Evolutionary conservation across 2,329 filamentous ascomycete genomes (phyloP).

Genomic region (Hymenoscyphus albidus): DNA sequence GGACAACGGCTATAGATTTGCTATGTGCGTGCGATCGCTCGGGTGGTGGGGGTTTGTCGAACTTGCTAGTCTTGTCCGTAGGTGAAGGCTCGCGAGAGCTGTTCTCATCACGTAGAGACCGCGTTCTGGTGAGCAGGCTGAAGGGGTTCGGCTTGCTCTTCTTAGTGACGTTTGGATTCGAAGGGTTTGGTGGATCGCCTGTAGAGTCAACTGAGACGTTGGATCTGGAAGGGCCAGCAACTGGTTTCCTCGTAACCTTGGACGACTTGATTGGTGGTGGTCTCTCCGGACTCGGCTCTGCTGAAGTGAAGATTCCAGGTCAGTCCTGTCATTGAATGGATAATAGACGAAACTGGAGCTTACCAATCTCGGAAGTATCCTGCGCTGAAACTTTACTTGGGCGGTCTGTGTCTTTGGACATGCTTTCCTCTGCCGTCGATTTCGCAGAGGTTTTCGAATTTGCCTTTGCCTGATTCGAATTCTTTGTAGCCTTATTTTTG

Average conservation of each 20-base stretch:
- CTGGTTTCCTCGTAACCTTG: slow-evolving; percentile 26
- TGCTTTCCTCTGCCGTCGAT: slow-evolving; percentile 35
- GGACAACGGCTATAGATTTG: slow-evolving; percentile 57
- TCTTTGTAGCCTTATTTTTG: slow-evolving; percentile 45
- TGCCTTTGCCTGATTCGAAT: slow-evolving; percentile 35
- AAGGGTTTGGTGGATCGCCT: slow-evolving; percentile 18
- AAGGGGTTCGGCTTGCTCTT: slow-evolving; percentile 36
- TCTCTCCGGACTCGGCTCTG: slow-evolving; percentile 25
- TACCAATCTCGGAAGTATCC: slow-evolving; percentile 33
- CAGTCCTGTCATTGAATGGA: slow-evolving; percentile 21
- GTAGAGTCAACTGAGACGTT: slow-evolving; percentile 29
- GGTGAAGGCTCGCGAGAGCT: slow-evolving; percentile 27
- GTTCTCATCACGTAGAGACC: slow-evolving; percentile 42
- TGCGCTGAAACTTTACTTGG: slow-evolving; percentile 32
- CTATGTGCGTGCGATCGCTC: slow-evolving; percentile 34
- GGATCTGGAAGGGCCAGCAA: slow-evolving; percentile 29
- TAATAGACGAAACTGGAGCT: slow-evolving; percentile 23
- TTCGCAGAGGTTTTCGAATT: slow-evolving; percentile 33
- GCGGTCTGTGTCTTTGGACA: slow-evolving; percentile 34
- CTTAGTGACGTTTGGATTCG: slow-evolving; percentile 18
- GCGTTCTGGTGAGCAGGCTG: slow-evolving; percentile 39
- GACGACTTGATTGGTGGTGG: slow-evolving; percentile 11
- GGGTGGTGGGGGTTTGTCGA: slow-evolving; percentile 26
- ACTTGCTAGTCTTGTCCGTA: slow-evolving; percentile 15
- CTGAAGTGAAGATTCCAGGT: slow-evolving; percentile 13